phyloP scores from a whole-genome alignment of 495 filamentous ascomycete species.

The Podospora didyma region DNA sequence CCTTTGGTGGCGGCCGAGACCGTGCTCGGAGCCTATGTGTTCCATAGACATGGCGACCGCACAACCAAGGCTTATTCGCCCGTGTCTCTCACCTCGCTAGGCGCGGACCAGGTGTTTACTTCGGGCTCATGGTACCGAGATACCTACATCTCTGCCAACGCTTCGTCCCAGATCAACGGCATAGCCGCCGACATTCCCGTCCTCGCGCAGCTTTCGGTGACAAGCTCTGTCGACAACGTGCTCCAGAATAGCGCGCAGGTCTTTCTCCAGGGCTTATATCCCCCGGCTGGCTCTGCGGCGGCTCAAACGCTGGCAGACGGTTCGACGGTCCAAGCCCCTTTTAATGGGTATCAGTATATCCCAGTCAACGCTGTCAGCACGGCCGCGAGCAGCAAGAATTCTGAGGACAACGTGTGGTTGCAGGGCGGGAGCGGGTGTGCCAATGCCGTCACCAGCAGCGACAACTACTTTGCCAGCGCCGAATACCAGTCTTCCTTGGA shows the following conservation, averaged over 20 bases:
- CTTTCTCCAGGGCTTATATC: constrained; percentile 81
- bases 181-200: constrained; percentile 53
- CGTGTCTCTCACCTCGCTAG: constrained; percentile 60
- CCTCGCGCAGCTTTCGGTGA: constrained; percentile 58
- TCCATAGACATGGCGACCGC: constrained; percentile 69
- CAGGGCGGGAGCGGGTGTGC: constrained; percentile 57
- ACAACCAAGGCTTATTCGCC: constrained; percentile 55
- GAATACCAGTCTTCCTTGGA: constrained; percentile 49
- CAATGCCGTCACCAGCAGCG: constrained; percentile 61
- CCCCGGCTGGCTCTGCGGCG: constrained; percentile 53
- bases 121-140: constrained; percentile 60
- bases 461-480: constrained; percentile 63
- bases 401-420: constrained; percentile 58
- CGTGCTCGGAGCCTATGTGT: constrained; percentile 66
- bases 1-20: constrained; percentile 49
- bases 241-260: constrained; percentile 66
- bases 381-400: constrained; percentile 48
- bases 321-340: constrained; percentile 50
- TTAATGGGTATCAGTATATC: constrained; percentile 73
- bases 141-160: constrained; percentile 50
- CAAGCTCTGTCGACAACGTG: constrained; percentile 57
- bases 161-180: constrained; percentile 31
- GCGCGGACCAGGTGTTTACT: constrained; percentile 59
- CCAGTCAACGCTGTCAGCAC: constrained; percentile 49
- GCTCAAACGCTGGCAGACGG: constrained; percentile 58